Evolutionary conservation across 805 yeast genomes (phyloP), one percentile per base, ranked within the genome.

Genomic region (Metschnikowia santaceciliae): DNA sequence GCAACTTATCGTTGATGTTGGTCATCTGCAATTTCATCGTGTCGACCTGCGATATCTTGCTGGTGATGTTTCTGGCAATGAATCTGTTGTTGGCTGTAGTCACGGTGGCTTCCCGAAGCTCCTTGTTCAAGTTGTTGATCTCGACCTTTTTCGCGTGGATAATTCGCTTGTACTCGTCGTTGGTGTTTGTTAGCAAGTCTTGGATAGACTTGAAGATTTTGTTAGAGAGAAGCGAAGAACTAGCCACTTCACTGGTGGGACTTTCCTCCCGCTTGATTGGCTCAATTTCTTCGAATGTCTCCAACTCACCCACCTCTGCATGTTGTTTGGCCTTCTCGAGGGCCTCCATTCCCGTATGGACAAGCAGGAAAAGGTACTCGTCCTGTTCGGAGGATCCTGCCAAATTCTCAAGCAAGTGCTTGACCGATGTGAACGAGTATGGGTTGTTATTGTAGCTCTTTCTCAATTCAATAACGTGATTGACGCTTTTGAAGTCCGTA

Each of bases 401-500:
- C 22, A 57, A 44, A 5, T 42, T 51, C 13, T 52, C 57, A 14
- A 54, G 52, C 23, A 58, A 52, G 4, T 47, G 34, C 14, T 43
- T 36, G 20, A 45, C 41, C 8, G 57, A 52, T 4, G 52, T 38
- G 4, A 44, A 45, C 10, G 59, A 53, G 15, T 42, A 43, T 4
- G 50, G 54, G 45, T 53, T 54, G 22, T 32, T 48, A 50, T 55
- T 36, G 43, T 52, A 60, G 15, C 54, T 49, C n/a, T 50, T 46
- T 15, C 61, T 50, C 37, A 49, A 40, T 11, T 50, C 59, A n/a
- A 51, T 43, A 11, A 64, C 61, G 43, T 73, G 76, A 42, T 80
- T 69, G 42, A 77, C 80, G 48, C 86, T 82, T 42, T 96, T 96
- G 69, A 88, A 92, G 69, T 94, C 98, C 13, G 77, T 70, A 3